Evolutionary conservation across 1,284 basidiomycete genomes (phyloP).

Genomic region (Apiotrichum domesticum): DNA sequence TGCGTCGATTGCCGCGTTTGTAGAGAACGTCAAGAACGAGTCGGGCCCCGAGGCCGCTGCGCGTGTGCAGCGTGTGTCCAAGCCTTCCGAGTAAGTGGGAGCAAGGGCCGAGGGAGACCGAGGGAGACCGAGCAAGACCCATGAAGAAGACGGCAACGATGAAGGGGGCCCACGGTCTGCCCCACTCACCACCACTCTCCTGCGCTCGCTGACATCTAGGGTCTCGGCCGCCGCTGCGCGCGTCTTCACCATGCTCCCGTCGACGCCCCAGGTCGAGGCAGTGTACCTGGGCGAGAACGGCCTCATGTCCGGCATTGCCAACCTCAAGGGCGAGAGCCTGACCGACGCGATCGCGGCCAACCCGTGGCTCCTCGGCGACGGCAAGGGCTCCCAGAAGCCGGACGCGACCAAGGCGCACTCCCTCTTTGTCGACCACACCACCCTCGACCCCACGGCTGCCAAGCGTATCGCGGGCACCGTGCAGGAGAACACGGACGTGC

Average conservation of each 20-base stretch:
- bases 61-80: conserved; percentile 10
- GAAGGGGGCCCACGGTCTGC: no score
- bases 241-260: conserved; percentile 51
- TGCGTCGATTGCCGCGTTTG: conserved; percentile 25
- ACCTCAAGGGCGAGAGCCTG: conserved; percentile 44
- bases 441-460: conserved; percentile 40
- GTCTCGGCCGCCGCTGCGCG: conserved; percentile 45
- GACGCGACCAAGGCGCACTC: conserved; percentile 24
- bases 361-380: conserved; percentile 12
- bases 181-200: no score
- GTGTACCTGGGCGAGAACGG: conserved; percentile 43
- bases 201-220: conserved; percentile 19
- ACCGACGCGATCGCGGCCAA: conserved; percentile 44
- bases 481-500: conserved; percentile 18
- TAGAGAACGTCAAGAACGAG: conserved; percentile 10
- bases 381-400: not conserved
- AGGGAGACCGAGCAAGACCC: no score
- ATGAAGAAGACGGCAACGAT: no score
- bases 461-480: conserved; percentile 30
- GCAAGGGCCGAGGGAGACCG: not conserved
- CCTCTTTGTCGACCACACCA: conserved; percentile 43
- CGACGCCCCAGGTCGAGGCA: conserved; percentile 47
- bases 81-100: conserved; percentile 10
- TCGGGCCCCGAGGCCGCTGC: conserved; percentile 12
- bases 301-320: conserved; percentile 38